Evolutionary conservation across 495 filamentous ascomycete species (phyloP), one percentile per base, ranked within the genome.

Genomic region (Sabuloglossum arenarium): DNA sequence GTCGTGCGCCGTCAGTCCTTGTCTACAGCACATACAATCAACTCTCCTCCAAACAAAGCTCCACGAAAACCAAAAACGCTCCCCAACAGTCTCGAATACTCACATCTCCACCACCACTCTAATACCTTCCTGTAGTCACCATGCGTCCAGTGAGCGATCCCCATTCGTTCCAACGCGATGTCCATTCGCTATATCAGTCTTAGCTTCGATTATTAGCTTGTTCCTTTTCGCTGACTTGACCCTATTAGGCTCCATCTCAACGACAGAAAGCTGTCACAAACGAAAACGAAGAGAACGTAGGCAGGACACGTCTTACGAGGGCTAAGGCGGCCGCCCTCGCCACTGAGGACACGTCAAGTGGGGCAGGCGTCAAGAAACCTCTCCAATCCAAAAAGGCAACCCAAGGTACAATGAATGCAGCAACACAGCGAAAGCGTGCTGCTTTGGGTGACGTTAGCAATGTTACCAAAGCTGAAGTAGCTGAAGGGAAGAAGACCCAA

Each of bases 361-460:
- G 73, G 55, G 71, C 63, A 23, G 64, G 67, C 37, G 67, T 52
- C 57, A 59, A 59, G 53, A 59, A 59, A 42, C 42, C 57, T 27
- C 29, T 58, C 27, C 56, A 58, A 32, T 30, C 57, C n/a, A 58
- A 57, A 29, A 46, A 34, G 14, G 30, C 50, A 21, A 27, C 51
- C 5, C 23, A 25, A 24, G 27, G 72, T 27, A 71, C 65, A 25
- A 60, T 66, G 19, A 67, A 58, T 49, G 69, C 75, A 61, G 63
- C 69, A 28, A 64, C 64, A 12, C 73, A 70, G 59, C 75, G 81
- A 64, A 82, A 79, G 66, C 84, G 86, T 62, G 73, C 82, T 62
- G 87, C 84, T 30, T 76, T 98, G 21, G 88, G 86, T 27, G 90
- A 98, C 74, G 82, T 94, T 58, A 97, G 88, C 76, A 98, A 98